These are phyloP conservation scores for Ceratocystis cacaofunesta DNA, from an alignment of 2,329 filamentous ascomycete species.

Conservation along the genomic window DNA sequence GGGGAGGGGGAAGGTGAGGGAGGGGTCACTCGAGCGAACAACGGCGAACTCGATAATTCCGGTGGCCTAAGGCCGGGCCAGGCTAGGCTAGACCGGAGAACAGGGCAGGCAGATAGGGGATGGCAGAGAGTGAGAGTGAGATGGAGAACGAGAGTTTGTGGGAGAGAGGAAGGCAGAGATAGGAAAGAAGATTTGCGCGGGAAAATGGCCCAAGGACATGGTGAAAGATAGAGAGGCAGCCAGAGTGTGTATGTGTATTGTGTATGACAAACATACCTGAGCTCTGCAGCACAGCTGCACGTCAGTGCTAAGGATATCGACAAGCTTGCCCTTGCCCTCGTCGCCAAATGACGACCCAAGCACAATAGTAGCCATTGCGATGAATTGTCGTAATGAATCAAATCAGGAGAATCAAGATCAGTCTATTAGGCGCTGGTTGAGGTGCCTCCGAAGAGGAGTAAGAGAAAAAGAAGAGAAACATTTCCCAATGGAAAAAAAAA, in stretches of 20 bases:
- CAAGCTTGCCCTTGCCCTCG: constrained; percentile 17
- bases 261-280: constrained; percentile 12
- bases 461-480: constrained; percentile 16
- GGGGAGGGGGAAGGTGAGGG: not conserved
- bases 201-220: not conserved
- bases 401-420: constrained; percentile 12
- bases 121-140: not conserved
- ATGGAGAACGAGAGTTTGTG: not conserved
- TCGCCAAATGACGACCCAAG: constrained; percentile 18
- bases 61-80: not conserved
- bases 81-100: not conserved
- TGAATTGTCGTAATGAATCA: constrained; percentile 13
- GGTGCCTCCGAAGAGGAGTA: constrained; percentile 17
- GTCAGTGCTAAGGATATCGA: constrained; percentile 16
- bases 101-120: not conserved
- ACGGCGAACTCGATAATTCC: not conserved
- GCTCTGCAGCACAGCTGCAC: constrained; percentile 18
- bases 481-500: not conserved
- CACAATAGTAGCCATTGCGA: constrained; percentile 18
- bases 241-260: not conserved
- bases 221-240: not conserved
- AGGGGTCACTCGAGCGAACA: not conserved
- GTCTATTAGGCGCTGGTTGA: constrained; percentile 15
- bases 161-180: not conserved
- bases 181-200: constrained; percentile 2